phyloP scores from a whole-genome alignment of 2,329 filamentous ascomycete genomes.

The Aspergillus cejpii region DNA sequence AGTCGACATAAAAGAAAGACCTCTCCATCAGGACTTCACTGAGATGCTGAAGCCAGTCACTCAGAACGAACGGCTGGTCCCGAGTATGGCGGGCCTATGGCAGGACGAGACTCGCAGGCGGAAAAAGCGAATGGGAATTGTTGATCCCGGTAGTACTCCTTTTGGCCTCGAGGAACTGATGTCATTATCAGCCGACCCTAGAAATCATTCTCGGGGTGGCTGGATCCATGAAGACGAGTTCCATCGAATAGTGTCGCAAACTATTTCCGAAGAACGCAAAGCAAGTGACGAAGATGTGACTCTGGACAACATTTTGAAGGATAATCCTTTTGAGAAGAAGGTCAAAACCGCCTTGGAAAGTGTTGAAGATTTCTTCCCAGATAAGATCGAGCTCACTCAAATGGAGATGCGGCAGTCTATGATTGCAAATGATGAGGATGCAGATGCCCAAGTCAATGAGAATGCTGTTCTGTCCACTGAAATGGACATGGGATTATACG shows the following conservation, averaged over 20 bases:
- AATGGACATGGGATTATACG: conserved; percentile 36
- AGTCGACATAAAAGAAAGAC: conserved; percentile 64
- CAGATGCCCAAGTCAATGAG: conserved; percentile 57
- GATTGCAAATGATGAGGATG: conserved; percentile 8
- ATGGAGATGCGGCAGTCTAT: conserved; percentile 14
- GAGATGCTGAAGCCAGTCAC: conserved; percentile 61
- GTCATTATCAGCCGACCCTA: conserved; percentile 78
- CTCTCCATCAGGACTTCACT: conserved; percentile 77
- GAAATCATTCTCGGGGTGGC: conserved; percentile 63
- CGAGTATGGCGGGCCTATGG: conserved; percentile 93
- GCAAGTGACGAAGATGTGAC: conserved; percentile 41
- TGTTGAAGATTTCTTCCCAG: conserved; percentile 77
- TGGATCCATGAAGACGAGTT: conserved; percentile 94
- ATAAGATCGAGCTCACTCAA: conserved; percentile 46
- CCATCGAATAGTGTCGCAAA: conserved; percentile 54
- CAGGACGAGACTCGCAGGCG: conserved; percentile 77
- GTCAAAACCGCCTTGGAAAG: conserved; percentile 77
- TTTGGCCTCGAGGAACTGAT: conserved; percentile 76
- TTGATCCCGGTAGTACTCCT: conserved; percentile 60
- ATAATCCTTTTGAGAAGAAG: conserved; percentile 47
- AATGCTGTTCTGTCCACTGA: conserved; percentile 48
- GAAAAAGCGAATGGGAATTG: conserved; percentile 62
- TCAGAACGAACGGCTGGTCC: conserved; percentile 70
- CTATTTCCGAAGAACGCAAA: conserved; percentile 59
- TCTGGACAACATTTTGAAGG: conserved; percentile 62